These are phyloP conservation scores for Boletus eberwhitei DNA, from an alignment of 768 basidiomycete genomes.

Conservation along the genomic window DNA sequence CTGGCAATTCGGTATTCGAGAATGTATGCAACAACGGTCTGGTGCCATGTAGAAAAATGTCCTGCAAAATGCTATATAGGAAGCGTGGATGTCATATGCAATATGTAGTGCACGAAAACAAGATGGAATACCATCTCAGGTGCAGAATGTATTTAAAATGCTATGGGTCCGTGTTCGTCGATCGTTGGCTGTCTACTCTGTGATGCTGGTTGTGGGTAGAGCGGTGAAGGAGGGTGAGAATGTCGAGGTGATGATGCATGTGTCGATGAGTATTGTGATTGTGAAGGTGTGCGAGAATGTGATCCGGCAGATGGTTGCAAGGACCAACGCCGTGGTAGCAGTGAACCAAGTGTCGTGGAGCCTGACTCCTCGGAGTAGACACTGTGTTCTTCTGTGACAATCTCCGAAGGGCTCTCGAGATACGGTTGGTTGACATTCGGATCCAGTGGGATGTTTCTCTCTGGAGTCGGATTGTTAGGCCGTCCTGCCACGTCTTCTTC, in stretches of 20 bases:
- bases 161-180: constrained; percentile 23
- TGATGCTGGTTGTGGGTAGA: constrained; percentile 22
- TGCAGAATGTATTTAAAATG: constrained; percentile 13
- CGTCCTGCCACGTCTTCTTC: constrained; percentile 29
- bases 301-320: constrained; percentile 28
- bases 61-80: background rate
- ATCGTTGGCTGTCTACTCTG: constrained; percentile 34
- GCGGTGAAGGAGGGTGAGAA: constrained; percentile 32
- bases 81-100: constrained; percentile 7
- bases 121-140: background rate
- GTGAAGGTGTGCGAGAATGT: constrained; percentile 30
- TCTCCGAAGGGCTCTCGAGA: constrained; percentile 36
- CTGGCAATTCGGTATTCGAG: no score
- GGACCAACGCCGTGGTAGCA: constrained; percentile 33
- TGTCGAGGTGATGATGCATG: constrained; percentile 30
- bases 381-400: constrained; percentile 21
- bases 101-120: constrained; percentile 5
- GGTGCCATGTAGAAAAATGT: constrained; percentile 24
- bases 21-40: background rate
- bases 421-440: constrained; percentile 42
- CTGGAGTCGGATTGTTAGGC: constrained; percentile 53
- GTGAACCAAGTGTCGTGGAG: constrained; percentile 34
- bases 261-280: constrained; percentile 32
- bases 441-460: constrained; percentile 41
- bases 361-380: constrained; percentile 33